Percentiles rank a stretch among this genome's conserved stretches.
Conservation (phyloP, 768 basidiomycete species). For the Macrolepiota albuminosa region DNA sequence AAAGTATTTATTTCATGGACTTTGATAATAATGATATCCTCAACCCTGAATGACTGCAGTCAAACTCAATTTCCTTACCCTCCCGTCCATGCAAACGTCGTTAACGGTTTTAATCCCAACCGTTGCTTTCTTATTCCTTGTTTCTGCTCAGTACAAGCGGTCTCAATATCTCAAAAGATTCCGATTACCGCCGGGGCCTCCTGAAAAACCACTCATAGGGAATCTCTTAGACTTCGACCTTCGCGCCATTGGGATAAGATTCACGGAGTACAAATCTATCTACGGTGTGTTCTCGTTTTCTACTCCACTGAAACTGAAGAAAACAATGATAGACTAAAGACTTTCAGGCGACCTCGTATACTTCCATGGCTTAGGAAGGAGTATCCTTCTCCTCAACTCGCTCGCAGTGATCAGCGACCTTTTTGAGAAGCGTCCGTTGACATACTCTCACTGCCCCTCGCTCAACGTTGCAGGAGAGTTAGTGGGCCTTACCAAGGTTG, state of each 20-base stretch:
- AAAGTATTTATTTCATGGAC: not conserved
- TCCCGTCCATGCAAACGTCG: not conserved
- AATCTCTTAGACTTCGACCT: not conserved
- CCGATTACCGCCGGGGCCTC: not conserved
- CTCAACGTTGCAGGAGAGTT: not conserved
- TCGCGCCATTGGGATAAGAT: not conserved
- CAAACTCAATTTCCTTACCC: not conserved
- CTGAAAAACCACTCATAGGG: not conserved
- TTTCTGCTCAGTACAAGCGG: not conserved
- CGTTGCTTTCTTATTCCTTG: not conserved
- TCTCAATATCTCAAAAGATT: not conserved
- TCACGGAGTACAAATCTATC: not conserved
- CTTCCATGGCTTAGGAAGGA: not conserved
- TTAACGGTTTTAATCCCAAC: not conserved
- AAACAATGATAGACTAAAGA: not conserved
- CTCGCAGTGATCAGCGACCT: not conserved
- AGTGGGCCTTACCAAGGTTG: not conserved
- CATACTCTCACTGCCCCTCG: not conserved
- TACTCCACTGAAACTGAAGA: not conserved
- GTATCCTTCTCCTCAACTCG: not conserved
- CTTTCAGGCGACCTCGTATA: not conserved
- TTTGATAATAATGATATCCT: not conserved
- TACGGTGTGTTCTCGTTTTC: not conserved
- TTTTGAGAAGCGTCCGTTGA: not conserved
- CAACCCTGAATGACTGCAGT: not conserved